Evolutionary conservation across 768 basidiomycete genomes (phyloP).

Genomic region (Boletus reticulatus): DNA sequence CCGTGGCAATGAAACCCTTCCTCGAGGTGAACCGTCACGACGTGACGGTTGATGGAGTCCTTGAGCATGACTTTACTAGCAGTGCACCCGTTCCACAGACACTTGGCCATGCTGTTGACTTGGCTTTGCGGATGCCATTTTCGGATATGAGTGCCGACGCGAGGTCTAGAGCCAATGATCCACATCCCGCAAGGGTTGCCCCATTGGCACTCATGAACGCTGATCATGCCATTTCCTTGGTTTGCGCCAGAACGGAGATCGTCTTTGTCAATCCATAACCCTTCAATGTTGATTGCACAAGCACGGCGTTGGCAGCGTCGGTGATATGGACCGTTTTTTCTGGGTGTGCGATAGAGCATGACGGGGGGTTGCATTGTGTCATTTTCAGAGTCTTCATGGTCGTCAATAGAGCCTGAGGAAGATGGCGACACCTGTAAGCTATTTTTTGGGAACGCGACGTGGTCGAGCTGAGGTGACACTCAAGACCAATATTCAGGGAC

Average conservation of each 20-base stretch:
- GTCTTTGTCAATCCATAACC: slow-evolving; percentile 4
- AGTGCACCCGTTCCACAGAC: slow-evolving; percentile 6
- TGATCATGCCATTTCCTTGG: not conserved
- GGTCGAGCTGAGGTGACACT: not conserved
- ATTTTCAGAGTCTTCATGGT: not conserved
- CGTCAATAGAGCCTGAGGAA: no score
- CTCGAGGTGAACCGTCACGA: slow-evolving; percentile 1
- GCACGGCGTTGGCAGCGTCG: not conserved
- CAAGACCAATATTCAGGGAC: no score
- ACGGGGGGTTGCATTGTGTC: not conserved
- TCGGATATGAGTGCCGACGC: slow-evolving; percentile 1
- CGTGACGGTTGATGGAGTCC: slow-evolving; percentile 3
- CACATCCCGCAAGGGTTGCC: slow-evolving; percentile 8
- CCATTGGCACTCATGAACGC: slow-evolving; percentile 10
- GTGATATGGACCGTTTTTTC: not conserved
- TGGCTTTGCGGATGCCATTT: not conserved
- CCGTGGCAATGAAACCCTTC: slow-evolving; percentile 5
- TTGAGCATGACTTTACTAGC: not conserved
- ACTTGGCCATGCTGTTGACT: not conserved
- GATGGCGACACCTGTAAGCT: not conserved
- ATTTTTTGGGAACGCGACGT: not conserved
- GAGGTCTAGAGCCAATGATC: slow-evolving; percentile 2
- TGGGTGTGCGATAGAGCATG: not conserved
- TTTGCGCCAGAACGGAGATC: not conserved
- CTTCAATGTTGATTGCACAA: not conserved